Evolutionary conservation across 306 rosid species (phyloP).

Genomic region (Rosa lucieae): DNA sequence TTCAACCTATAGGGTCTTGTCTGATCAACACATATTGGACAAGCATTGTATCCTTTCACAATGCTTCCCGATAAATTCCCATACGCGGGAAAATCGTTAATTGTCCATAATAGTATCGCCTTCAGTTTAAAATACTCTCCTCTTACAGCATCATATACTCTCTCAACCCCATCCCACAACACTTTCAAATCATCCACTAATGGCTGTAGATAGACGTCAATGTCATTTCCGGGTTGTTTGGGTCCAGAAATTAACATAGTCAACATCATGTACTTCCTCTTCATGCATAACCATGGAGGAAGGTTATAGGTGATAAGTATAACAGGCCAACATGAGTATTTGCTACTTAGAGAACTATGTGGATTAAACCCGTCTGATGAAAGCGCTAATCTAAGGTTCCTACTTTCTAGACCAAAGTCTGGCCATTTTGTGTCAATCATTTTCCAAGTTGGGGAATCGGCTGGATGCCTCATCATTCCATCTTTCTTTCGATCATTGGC

Average conservation of each 20-base stretch:
- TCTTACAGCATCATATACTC: background rate
- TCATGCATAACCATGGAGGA: background rate
- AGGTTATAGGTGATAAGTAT: background rate
- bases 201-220: background rate
- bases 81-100: slow-evolving; percentile 8
- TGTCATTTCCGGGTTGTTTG: background rate
- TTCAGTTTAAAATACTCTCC: background rate
- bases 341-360: too few species aligned
- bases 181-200: slow-evolving; percentile 3
- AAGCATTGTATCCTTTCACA: background rate
- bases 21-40: background rate
- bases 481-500: too few species aligned
- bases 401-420: too few species aligned
- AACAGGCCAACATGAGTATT: too few species aligned
- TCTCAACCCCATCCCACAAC: background rate
- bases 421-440: too few species aligned
- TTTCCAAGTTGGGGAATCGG: too few species aligned
- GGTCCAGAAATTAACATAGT: too few species aligned
- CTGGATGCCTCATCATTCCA: too few species aligned
- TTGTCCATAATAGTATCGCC: background rate
- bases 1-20: too few species aligned
- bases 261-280: background rate
- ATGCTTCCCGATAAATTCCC: background rate
- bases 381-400: too few species aligned
- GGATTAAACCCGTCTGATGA: too few species aligned